Evolutionary conservation across 176 grass and related monocot species (phyloP), one percentile per base, ranked within the genome.

Genomic region (Neostapfia colusana): DNA sequence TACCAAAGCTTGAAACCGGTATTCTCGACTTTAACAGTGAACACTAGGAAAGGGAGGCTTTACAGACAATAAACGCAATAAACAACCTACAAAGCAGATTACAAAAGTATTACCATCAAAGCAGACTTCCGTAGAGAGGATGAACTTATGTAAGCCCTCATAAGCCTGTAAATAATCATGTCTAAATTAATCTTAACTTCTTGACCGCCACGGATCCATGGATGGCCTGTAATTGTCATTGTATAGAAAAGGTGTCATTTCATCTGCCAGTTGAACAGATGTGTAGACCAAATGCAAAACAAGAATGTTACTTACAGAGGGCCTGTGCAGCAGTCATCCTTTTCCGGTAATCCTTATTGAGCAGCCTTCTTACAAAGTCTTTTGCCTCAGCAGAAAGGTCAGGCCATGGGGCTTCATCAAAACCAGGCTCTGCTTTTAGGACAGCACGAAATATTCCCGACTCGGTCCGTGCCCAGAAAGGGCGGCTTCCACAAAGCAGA

Each of bases 271-370:
- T 13, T 54, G 25, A 11, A 76, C 10, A 81, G 34, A 3, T 42
- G 63, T 50, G 51, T 68, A 69, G 36, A 75, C 26, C 18, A 36
- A 74, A 27, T 48, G 8, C 40, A 85, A 55, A 14, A 66, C 75
- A 63, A 61, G 40, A 17, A 53, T 21, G 36, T 63, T 82, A 83
- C 81, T 63, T 85, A 97, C 90, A 85, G 12, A 97, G 88, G 63
- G 94, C 94, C 83, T 97, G 94, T 61, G 90, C 64, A 42, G 90
- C 88, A 63, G 88, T 97, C 86, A 97, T 97, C 78, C 94, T 87
- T 82, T 97, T 97, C 35, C 90, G 88, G 63, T 93, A 97, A 87
- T 97, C 94, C 78, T 97, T 97, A 85, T 93, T 87, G 69, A 93
- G 84, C 46, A 93, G 58, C 59, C 75, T 86, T 78, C 73, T 97